Evolutionary conservation across 164 flowering plant species (phyloP), one percentile per base, ranked within the genome.

Genomic region (Amborella trichopoda): DNA sequence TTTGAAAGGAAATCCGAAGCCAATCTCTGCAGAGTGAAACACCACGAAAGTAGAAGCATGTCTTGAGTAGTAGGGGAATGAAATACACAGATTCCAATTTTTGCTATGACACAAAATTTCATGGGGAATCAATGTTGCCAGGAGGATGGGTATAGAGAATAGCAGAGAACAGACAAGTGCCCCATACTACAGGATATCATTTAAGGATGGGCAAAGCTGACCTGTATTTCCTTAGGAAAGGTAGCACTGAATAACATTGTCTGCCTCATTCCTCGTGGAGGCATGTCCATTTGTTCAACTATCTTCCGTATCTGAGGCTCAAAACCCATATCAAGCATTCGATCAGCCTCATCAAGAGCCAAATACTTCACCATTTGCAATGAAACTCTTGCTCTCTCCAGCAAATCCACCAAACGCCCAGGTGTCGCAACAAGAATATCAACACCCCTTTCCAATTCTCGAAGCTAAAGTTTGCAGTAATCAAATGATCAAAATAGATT

Each of bases 281-380:
- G 90, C 90, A 81, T 81, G 64, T 74, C 82, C 78, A 67, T 81
- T 45, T 81, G 82, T 46, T 83, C 77, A 63, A 83, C 93, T 50
- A 83, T 83, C 61, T 67, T 79, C 47, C 91, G 64, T 34, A 82
- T 82, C 53, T 82, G 91, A 37, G 83, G 91, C 52, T 79, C 91
- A 63, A 79, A 82, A 37, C 91, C 91, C 91, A 82, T 82, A 61
- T 82, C 91, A 49, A 82, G 62, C 91, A 82, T 82, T 50, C 86
- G 64, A 60, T 80, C 83, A 34, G 88, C 88, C 74, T 81, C 90
- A 41, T 78, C 90, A 14, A 81, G 74, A 55, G 90, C 83, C 57
- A 78, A 64, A 57, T 76, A 76, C 51, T 55, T 66, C 10, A 78
- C 72, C 76, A 70, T 74, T 63, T 74, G 75, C 33, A 81, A 52